These are phyloP conservation scores for Lachnellula cervina DNA, from an alignment of 2,329 filamentous ascomycete genomes.

Conservation along the genomic window DNA sequence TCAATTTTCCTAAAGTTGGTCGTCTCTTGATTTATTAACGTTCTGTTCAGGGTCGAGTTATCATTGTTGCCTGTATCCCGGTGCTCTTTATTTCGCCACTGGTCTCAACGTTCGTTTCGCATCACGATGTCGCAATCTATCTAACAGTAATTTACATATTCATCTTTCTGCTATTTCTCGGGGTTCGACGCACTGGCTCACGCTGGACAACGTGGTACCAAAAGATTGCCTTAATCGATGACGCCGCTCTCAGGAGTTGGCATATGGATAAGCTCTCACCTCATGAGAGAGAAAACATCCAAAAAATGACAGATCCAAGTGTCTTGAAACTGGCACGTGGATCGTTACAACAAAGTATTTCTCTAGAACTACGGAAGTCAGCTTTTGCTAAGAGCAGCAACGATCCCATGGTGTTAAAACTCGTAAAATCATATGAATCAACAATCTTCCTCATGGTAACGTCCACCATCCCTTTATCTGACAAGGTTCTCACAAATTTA, in stretches of 20 bases:
- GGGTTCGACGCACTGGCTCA: slow-evolving; percentile 48
- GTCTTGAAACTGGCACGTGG: slow-evolving; percentile 43
- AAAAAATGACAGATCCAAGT: slow-evolving; percentile 33
- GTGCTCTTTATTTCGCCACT: slow-evolving; percentile 53
- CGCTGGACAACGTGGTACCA: slow-evolving; percentile 57
- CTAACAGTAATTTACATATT: slow-evolving; percentile 50
- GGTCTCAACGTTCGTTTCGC: slow-evolving; percentile 46
- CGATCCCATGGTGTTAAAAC: slow-evolving; percentile 42
- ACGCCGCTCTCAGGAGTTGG: slow-evolving; percentile 47
- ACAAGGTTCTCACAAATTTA: slow-evolving; percentile 21
- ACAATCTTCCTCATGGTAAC: slow-evolving; percentile 15
- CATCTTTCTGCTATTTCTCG: slow-evolving; percentile 45
- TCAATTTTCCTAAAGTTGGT: slow-evolving; percentile 27
- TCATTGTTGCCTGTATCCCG: slow-evolving; percentile 51
- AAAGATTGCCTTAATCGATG: slow-evolving; percentile 44
- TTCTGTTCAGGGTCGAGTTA: slow-evolving; percentile 37
- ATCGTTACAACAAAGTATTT: slow-evolving; percentile 41
- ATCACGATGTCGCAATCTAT: slow-evolving; percentile 52
- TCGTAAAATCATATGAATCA: slow-evolving; percentile 25
- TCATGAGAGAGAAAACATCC: slow-evolving; percentile 15
- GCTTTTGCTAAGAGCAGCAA: slow-evolving; percentile 39
- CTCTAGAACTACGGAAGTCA: slow-evolving; percentile 38
- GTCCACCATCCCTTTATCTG: not conserved
- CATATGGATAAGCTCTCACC: slow-evolving; percentile 34
- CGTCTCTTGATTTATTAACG: slow-evolving; percentile 31